Evolutionary conservation across 2,329 filamentous ascomycete species (phyloP).

Genomic region (Paecilomyces sp.): DNA sequence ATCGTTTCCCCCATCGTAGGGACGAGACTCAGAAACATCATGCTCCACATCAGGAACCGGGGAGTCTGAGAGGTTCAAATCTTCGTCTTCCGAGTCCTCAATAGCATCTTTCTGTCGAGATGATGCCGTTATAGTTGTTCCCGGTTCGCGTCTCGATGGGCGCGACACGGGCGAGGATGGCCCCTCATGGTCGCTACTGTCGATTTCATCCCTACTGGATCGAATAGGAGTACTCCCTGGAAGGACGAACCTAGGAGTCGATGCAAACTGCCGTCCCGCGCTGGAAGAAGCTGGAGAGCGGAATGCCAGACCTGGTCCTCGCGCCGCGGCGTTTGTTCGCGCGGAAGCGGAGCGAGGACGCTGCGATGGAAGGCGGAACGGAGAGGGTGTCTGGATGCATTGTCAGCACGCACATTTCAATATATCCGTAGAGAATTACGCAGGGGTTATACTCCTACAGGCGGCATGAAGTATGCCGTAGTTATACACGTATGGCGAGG

Average conservation of each 20-base stretch:
- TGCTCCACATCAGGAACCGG: neutral
- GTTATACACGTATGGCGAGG: neutral
- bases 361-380: neutral
- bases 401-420: neutral
- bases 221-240: neutral
- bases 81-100: conserved; percentile 5
- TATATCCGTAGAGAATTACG: neutral
- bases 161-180: neutral
- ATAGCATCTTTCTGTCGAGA: conserved; percentile 5
- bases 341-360: neutral
- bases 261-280: conserved; percentile 7
- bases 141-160: neutral
- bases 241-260: conserved; percentile 11
- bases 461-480: neutral
- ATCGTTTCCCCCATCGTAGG: neutral
- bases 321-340: neutral
- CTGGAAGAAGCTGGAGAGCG: conserved; percentile 5
- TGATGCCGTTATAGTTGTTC: neutral
- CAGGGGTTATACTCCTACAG: neutral
- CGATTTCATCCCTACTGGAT: conserved; percentile 3
- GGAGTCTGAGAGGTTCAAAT: neutral
- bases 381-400: neutral
- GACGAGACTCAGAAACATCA: neutral
- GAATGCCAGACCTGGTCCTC: conserved; percentile 1
- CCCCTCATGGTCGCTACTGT: neutral